A percentile compares a stretch with the other conserved stretches of the same genome.
phyloP scores from a whole-genome alignment of 192 early-diverging fungal species.

The Fimicolochytrium jonesii region DNA sequence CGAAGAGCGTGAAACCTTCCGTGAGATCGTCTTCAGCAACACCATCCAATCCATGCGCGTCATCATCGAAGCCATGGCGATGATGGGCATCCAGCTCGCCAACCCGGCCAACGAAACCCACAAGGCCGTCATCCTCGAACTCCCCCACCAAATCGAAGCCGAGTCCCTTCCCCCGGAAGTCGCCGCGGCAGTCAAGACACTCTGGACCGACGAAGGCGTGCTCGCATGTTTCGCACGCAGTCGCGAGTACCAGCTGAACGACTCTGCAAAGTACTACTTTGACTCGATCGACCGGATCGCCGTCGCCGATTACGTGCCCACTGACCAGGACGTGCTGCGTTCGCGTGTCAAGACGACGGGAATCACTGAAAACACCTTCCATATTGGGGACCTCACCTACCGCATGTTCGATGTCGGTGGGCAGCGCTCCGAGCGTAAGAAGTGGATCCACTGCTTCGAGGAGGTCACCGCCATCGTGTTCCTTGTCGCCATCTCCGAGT shows the following conservation, averaged over 20 bases:
- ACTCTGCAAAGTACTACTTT: slow-evolving; percentile 96
- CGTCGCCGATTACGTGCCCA: slow-evolving; percentile 74
- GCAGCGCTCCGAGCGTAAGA: slow-evolving; percentile 96
- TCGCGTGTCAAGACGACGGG: slow-evolving; percentile 97
- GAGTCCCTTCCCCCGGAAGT: slow-evolving; percentile 79
- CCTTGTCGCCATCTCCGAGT: slow-evolving; percentile 91
- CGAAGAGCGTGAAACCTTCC: slow-evolving; percentile 89
- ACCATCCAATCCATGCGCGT: slow-evolving; percentile 94
- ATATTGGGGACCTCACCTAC: slow-evolving; percentile 88
- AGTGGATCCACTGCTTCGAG: slow-evolving; percentile 99
- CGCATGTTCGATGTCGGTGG: slow-evolving; percentile 98
- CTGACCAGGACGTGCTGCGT: slow-evolving; percentile 94
- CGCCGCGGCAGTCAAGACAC: slow-evolving; percentile 69
- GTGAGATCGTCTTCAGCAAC: slow-evolving; percentile 95
- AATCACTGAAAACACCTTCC: slow-evolving; percentile 92
- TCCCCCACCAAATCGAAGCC: slow-evolving; percentile 84
- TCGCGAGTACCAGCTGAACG: slow-evolving; percentile 94
- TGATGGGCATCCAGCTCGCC: slow-evolving; percentile 69
- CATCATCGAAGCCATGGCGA: slow-evolving; percentile 92
- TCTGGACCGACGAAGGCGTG: slow-evolving; percentile 85
- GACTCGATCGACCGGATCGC: slow-evolving; percentile 88
- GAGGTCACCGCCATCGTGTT: slow-evolving; percentile 95
- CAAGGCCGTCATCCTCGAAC: slow-evolving; percentile 68
- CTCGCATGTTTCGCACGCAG: slow-evolving; percentile 75
- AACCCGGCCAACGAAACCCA: slow-evolving; percentile 67